Evolutionary conservation across 306 rosid genomes (phyloP).

Genomic region (Fagus crenata): DNA sequence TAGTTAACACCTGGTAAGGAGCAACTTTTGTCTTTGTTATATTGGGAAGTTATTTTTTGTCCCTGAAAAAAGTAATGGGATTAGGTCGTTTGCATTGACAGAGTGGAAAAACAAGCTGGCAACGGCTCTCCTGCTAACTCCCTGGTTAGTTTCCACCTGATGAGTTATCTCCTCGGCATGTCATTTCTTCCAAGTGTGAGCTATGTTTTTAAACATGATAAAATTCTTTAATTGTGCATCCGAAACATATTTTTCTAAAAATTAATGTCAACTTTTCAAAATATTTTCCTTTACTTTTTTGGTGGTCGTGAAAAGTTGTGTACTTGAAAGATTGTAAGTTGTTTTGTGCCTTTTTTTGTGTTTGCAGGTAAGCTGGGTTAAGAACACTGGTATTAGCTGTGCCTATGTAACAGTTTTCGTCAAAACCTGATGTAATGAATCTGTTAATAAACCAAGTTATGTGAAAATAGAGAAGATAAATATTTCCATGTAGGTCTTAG

Average conservation of each 20-base stretch:
- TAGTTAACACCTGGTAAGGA: constrained; percentile 6
- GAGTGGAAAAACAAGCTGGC: background rate
- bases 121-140: background rate
- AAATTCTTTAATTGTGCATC: background rate
- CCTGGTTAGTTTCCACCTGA: background rate
- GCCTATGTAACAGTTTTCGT: background rate
- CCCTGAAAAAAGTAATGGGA: background rate
- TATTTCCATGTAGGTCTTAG: background rate
- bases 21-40: background rate
- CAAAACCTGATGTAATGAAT: background rate
- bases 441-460: background rate
- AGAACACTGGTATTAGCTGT: background rate
- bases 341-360: background rate
- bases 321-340: background rate
- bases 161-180: background rate
- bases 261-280: too few species aligned
- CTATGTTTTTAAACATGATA: background rate
- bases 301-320: background rate
- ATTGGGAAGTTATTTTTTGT: background rate
- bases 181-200: background rate
- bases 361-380: background rate
- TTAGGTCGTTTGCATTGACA: background rate
- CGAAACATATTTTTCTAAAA: background rate
- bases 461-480: background rate
- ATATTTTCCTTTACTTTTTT: too few species aligned